Evolutionary conservation across 23 red algal genomes (phyloP).

Genomic region (Gracilaria gracilis): DNA sequence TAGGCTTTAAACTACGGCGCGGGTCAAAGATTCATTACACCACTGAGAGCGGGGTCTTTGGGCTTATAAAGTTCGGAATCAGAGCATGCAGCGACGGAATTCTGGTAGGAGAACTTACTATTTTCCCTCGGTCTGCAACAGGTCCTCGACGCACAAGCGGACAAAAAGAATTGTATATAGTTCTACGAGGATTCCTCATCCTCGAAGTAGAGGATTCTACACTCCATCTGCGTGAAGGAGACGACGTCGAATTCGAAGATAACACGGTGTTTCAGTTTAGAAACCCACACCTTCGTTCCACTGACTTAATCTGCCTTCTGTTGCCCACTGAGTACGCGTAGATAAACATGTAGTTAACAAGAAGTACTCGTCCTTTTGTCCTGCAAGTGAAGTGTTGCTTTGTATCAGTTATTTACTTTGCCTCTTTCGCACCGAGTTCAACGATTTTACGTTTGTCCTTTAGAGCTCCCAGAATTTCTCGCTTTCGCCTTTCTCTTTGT

Average conservation of each 20-base stretch:
- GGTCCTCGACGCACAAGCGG: conserved; percentile 8
- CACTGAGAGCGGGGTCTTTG: conserved; percentile 5
- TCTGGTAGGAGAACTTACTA: conserved; percentile 9
- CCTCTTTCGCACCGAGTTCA: conserved; percentile 1
- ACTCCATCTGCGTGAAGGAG: conserved; percentile 7
- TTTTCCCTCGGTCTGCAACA: conserved; percentile 5
- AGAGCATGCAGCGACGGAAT: conserved; percentile 5
- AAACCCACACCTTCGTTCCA: conserved; percentile 1
- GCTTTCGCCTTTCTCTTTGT: conserved; percentile 51
- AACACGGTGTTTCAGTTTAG: conserved; percentile 16
- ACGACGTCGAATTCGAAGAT: conserved; percentile 22
- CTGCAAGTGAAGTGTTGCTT: neutral
- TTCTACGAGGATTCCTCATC: conserved; percentile 22
- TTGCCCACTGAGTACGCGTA: neutral
- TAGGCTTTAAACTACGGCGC: neutral
- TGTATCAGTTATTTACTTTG: conserved; percentile 15
- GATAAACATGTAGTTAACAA: neutral
- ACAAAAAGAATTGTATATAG: conserved; percentile 7
- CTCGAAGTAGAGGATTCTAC: conserved; percentile 26
- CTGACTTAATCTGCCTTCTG: conserved; percentile 5
- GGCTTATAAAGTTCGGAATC: conserved; percentile 27
- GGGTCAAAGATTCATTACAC: conserved; percentile 11
- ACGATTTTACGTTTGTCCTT: conserved; percentile 30
- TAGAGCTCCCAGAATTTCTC: conserved; percentile 42
- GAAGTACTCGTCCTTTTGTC: neutral